Conservation (phyloP, 78 protist genomes). For the Isochrysis galbana region DNA sequence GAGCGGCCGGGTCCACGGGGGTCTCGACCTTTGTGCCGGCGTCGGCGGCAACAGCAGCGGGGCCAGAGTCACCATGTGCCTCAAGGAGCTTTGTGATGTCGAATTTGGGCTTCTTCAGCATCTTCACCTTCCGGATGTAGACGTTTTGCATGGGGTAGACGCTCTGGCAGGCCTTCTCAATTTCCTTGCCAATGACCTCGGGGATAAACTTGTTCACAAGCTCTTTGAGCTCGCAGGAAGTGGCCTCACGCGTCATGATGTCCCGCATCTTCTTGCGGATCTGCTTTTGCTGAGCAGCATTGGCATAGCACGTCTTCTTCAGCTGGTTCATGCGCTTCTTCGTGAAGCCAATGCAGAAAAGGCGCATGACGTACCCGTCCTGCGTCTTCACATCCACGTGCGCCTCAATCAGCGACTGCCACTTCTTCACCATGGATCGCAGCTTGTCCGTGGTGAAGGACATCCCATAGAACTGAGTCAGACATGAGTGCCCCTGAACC, state of each 20-base stretch:
- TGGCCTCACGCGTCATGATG: conserved; percentile 83
- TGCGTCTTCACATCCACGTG: conserved; percentile 86
- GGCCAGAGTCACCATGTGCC: conserved; percentile 13
- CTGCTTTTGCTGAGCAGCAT: conserved; percentile 79
- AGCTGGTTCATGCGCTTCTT: conserved; percentile 69
- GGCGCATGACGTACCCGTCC: conserved; percentile 91
- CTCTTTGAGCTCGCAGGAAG: conserved; percentile 67
- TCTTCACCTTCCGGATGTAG: conserved; percentile 94
- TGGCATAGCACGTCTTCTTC: conserved; percentile 92
- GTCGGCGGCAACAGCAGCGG: neutral
- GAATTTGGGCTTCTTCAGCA: conserved; percentile 88
- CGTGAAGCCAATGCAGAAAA: conserved; percentile 97
- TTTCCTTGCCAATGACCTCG: conserved; percentile 87
- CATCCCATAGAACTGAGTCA: conserved; percentile 98
- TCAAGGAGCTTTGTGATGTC: conserved; percentile 68
- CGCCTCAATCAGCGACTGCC: conserved; percentile 96
- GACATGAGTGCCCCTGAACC: conserved; percentile 86
- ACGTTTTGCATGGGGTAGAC: conserved; percentile 96
- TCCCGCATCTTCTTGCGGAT: conserved; percentile 95
- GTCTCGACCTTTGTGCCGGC: neutral
- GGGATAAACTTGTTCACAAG: conserved; percentile 86
- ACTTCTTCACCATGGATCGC: conserved; percentile 90
- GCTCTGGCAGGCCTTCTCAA: conserved; percentile 78
- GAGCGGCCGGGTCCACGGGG: neutral
- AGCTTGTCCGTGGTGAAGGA: conserved; percentile 97